Conservation (phyloP, 306 rosid species). For the Canavalia ensiformis region DNA sequence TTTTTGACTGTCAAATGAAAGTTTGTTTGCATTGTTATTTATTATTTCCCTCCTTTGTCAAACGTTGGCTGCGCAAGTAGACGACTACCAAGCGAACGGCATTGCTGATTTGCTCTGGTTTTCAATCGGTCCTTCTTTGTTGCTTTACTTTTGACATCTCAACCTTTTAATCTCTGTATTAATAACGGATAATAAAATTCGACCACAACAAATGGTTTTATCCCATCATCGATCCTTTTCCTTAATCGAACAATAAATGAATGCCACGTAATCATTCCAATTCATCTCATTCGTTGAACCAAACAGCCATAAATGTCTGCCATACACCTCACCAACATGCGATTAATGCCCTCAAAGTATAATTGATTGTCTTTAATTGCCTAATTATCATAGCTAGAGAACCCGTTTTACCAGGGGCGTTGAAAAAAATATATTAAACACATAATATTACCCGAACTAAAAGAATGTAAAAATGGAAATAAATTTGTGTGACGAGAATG, state of each 20-base stretch:
- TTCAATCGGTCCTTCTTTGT: too few relatives aligned
- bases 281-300: not conserved
- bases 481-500: slow-evolving; percentile 51
- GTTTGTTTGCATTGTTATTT: too few relatives aligned
- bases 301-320: not conserved
- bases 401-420: not conserved
- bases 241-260: not conserved
- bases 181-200: not conserved
- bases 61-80: too few relatives aligned
- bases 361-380: not conserved
- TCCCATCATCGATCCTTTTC: too few relatives aligned
- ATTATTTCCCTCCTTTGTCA: too few relatives aligned
- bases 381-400: not conserved
- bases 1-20: too few relatives aligned
- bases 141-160: too few relatives aligned
- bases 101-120: too few relatives aligned
- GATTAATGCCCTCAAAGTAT: not conserved
- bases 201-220: not conserved
- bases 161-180: not conserved
- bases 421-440: not conserved
- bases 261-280: not conserved
- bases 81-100: too few relatives aligned
- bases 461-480: not conserved
- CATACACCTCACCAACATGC: not conserved
- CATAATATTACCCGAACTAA: not conserved